phyloP scores from a whole-genome alignment of 179 eudicot species.

The Heliamphora pulchella region DNA sequence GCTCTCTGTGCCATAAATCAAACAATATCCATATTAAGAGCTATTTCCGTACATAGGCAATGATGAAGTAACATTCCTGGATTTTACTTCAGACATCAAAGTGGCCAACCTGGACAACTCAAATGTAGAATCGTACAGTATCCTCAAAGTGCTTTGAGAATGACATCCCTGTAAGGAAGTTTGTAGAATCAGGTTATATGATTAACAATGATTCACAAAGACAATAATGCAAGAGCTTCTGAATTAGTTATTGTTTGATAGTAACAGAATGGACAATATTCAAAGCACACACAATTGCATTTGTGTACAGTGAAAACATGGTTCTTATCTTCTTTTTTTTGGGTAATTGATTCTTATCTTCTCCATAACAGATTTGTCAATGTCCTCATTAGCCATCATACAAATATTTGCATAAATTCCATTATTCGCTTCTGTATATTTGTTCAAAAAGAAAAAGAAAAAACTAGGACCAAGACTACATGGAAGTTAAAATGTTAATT shows the following conservation, averaged over 20 bases:
- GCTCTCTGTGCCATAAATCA: constrained; percentile 1
- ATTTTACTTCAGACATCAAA: constrained; percentile 29
- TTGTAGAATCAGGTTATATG: neutral
- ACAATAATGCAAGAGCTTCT: neutral
- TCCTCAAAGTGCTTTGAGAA: constrained; percentile 17
- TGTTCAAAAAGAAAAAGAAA: too few species aligned
- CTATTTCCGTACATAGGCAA: constrained; percentile 12
- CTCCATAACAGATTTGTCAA: neutral
- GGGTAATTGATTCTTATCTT: too few species aligned
- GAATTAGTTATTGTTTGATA: neutral
- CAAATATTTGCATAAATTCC: neutral
- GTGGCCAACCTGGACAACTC: constrained; percentile 15
- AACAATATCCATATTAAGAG: neutral
- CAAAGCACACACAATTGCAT: neutral
- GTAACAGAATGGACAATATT: neutral
- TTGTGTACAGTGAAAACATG: neutral
- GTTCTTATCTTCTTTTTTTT: too few species aligned
- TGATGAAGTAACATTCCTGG: neutral
- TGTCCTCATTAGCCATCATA: neutral
- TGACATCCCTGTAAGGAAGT: constrained; percentile 20
- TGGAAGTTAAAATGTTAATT: neutral
- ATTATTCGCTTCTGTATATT: neutral
- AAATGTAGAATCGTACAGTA: neutral
- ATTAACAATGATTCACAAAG: neutral
- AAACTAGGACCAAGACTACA: neutral